phyloP scores from a whole-genome alignment of 208 protist species.

The Acanthamoeba sp. region DNA sequence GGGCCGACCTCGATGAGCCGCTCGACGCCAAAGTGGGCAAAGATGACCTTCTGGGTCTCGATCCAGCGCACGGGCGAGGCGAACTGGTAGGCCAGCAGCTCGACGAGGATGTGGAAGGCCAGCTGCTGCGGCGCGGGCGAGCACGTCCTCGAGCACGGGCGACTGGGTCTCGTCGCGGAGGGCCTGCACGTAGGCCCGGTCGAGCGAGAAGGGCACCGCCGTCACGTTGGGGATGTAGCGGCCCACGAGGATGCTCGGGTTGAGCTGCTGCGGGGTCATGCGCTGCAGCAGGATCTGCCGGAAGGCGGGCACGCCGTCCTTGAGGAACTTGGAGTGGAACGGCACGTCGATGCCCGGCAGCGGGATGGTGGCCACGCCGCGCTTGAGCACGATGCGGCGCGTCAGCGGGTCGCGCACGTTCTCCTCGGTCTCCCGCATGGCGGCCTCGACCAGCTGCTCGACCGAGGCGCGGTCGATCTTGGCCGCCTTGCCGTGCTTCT shows the following conservation, averaged over 20 bases:
- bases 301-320: constrained; percentile 88
- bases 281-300: constrained; percentile 82
- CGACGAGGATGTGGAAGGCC: constrained; percentile 85
- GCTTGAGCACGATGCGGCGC: constrained; percentile 78
- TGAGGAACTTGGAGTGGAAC: constrained; percentile 90
- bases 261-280: constrained; percentile 67
- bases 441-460: constrained; percentile 48
- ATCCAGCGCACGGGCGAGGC: constrained; percentile 93
- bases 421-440: constrained; percentile 73
- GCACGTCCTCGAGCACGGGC: constrained; percentile 79
- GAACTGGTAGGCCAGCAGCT: constrained; percentile 92
- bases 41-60: constrained; percentile 90
- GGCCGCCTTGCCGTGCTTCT: constrained; percentile 69
- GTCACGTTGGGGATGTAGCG: constrained; percentile 92
- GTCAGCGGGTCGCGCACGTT: constrained; percentile 59
- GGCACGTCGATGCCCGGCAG: constrained; percentile 92
- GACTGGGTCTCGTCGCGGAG: constrained; percentile 83
- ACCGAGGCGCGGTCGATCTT: constrained; percentile 75
- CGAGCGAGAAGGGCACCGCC: constrained; percentile 86
- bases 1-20: constrained; percentile 91
- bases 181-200: constrained; percentile 80
- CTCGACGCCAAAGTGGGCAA: constrained; percentile 81
- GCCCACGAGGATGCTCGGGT: constrained; percentile 77
- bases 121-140: constrained; percentile 80
- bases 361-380: constrained; percentile 89